Evolutionary conservation across 345 rosid genomes (phyloP).

Genomic region (Combretum micranthum): DNA sequence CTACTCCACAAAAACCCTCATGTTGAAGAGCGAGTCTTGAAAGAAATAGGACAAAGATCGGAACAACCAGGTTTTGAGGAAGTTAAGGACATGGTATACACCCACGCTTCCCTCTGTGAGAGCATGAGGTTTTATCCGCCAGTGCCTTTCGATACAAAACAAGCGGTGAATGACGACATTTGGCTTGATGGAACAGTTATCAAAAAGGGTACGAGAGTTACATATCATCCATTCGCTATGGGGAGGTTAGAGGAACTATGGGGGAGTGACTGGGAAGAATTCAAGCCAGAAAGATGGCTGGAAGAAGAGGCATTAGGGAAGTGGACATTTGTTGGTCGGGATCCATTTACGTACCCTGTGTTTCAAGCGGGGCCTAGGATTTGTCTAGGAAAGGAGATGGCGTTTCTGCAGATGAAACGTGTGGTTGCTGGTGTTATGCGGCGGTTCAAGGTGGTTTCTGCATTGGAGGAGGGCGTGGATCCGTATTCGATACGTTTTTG

Average conservation of each 20-base stretch:
- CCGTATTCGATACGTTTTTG: not conserved
- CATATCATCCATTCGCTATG: slow-evolving; percentile 35
- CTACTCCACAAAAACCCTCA: too few relatives aligned
- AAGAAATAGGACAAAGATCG: too few relatives aligned
- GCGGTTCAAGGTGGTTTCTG: not conserved
- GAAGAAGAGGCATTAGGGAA: not conserved
- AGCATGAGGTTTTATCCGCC: slow-evolving; percentile 10
- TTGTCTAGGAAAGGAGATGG: not conserved
- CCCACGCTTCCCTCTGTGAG: slow-evolving; percentile 15
- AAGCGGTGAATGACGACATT: slow-evolving; percentile 4
- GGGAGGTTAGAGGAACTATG: slow-evolving; percentile 32
- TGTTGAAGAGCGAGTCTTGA: too few relatives aligned
- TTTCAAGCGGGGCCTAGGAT: slow-evolving; percentile 2
- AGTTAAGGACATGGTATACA: slow-evolving; percentile 16
- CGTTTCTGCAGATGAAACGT: not conserved
- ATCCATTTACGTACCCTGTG: not conserved
- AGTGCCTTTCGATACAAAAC: not conserved
- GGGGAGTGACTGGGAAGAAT: slow-evolving; percentile 32
- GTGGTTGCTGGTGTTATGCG: not conserved
- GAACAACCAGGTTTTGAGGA: not conserved
- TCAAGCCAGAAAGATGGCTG: slow-evolving; percentile 32
- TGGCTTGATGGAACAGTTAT: slow-evolving; percentile 31
- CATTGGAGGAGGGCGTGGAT: not conserved
- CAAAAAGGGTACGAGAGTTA: slow-evolving; percentile 20
- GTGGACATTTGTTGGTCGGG: not conserved